Percentiles rank a stretch among this genome's conserved stretches.
These are phyloP conservation scores for Onygenales sp. DNA, from an alignment of 2,329 filamentous ascomycete genomes.

Conservation along the genomic window DNA sequence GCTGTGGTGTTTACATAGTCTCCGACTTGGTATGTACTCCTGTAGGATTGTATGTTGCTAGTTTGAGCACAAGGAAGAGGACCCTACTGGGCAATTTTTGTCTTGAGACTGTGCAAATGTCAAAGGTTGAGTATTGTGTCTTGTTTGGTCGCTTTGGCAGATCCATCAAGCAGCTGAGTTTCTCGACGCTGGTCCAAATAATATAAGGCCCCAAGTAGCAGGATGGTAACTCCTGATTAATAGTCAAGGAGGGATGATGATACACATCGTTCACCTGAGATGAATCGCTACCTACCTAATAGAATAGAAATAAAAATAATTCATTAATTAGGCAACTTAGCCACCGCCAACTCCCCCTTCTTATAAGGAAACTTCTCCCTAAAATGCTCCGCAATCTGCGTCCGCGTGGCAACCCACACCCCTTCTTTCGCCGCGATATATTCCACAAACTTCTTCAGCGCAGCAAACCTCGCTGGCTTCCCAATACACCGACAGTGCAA, in stretches of 20 bases:
- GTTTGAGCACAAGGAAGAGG: too few species aligned
- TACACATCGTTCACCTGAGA: too few species aligned
- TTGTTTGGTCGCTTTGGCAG: too few species aligned
- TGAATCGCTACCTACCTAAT: neutral
- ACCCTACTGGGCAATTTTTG: too few species aligned
- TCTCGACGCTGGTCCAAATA: neutral
- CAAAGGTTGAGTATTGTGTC: too few species aligned
- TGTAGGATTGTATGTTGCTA: too few species aligned
- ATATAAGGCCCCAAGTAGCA: neutral
- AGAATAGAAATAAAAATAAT: neutral
- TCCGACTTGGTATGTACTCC: too few species aligned
- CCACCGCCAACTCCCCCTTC: neutral
- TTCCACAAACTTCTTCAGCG: constrained; percentile 44
- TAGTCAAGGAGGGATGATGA: neutral
- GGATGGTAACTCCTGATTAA: neutral
- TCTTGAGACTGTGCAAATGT: too few species aligned
- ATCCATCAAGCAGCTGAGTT: too few species aligned
- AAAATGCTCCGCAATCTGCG: constrained; percentile 27
- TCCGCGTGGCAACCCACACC: constrained; percentile 35
- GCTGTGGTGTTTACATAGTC: too few species aligned
- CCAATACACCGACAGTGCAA: constrained; percentile 45
- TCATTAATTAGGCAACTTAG: neutral
- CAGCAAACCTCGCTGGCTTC: constrained; percentile 41
- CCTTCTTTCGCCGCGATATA: constrained; percentile 41
- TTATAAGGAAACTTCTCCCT: neutral